Base-by-base conservation (phyloP, 306 rosid genomes). In the Trifolium subterraneum region DNA sequence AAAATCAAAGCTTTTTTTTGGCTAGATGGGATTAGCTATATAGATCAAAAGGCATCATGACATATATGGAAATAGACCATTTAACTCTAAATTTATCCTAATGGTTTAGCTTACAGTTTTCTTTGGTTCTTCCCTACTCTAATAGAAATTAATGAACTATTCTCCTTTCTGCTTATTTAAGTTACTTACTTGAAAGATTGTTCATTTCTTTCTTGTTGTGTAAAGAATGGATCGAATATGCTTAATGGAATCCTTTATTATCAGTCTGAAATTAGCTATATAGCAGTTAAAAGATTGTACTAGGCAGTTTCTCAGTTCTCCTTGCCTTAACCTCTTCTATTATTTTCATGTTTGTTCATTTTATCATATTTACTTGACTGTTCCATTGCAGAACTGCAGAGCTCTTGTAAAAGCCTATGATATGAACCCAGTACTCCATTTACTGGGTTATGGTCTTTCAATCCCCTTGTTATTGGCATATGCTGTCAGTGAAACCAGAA, bases 351-450 rank as follows among this genome's bases (percentile, higher is more conserved):
- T 76, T 31, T 51, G 22, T 35, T 73, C 16, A 44, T 44, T 56
- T 39, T 72, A 48, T 73, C 19, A 63, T 23, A 44, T 68, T 68
- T 78, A 64, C 72, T 81, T 77, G 12, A 33, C 67, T 62, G 55
- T 80, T 82, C 58, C 44, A 19, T 71, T 76, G 33, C 96, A 94
- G 98, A 78, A 70, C 75, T 94, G 98, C 93, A 56, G 89, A 88
- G 83, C 41, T 74, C 88, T 90, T 19, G 71, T 81, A 67, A 94
- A 94, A 88, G 99, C 97, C 12, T 92, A 88, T 55, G 97, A 87
- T 83, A 94, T 92, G 95, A 92, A 92, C 68, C 93, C 99, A 42
- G 55, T 86, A 19, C 80, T 94, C 74, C 91, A 94, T 75, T 87
- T 89, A 58, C 87, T 88, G 54, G 89, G 77, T 39, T 92, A 86